Evolutionary conservation across 441 rosid genomes (phyloP), one percentile per base, ranked within the genome.

Genomic region (Gossypium trilobum): DNA sequence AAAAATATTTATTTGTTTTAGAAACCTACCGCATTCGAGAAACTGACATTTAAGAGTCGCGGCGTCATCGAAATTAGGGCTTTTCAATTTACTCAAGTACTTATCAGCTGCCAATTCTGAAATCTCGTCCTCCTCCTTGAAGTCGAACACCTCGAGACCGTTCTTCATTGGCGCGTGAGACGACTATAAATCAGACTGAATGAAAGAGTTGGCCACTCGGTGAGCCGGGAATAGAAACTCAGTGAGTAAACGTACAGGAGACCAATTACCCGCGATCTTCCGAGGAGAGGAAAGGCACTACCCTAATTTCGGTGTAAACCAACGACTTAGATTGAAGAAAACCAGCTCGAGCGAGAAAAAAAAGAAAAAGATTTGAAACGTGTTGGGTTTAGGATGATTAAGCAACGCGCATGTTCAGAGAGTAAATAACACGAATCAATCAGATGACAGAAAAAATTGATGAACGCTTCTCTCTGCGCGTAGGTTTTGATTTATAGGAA

Each of bases 91-190:
- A 74, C 65, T 72, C 46, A 77, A 62, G 48, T 79, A 63, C 74
- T 87, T 84, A 39, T 77, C 84, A 51, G 86, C 76, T 44, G 78
- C 71, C 13, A 73, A 61, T 73, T 93, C 93, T 36, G 82, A 54
- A 65, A 82, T 76, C 85, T 87, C 89, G 77, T 90, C 95, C 64
- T 87, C 96, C 76, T 87, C 89, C 3, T 78, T 85, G 85, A 87
- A 90, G 71, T 88, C 95, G 78, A 82, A 88, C 9, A 87, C 88
- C 1, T 80, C 88, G 5, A 82, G 69, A 17, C 67, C 83, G 79
- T 73, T 79, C 85, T 85, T 86, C 96, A 89, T 91, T 71, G 80
- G 56, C 44, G n/a, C 13, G 14, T 23, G 46, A 3, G 56, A 36
- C 22, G 54, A 62, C 33, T 16, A 11, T 6, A 10, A 50, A 48